phyloP scores from a whole-genome alignment of 495 filamentous ascomycete species.

The Neurospora hispaniola region DNA sequence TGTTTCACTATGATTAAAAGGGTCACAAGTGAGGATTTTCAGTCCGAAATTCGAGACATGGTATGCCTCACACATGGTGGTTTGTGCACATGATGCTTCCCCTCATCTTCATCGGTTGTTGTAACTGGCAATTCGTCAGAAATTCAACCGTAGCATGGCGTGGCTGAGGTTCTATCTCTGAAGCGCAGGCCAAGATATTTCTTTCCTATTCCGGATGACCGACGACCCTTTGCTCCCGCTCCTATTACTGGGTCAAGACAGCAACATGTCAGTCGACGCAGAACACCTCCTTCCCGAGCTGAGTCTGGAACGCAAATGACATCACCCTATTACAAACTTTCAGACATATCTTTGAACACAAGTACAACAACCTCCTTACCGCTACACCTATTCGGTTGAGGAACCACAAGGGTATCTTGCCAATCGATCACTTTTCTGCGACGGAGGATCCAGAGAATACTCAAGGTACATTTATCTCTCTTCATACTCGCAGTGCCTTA shows the following conservation, averaged over 20 bases:
- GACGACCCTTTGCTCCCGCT: not conserved
- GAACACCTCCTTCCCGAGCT: not conserved
- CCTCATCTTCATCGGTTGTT: too few species aligned
- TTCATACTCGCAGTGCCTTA: not conserved
- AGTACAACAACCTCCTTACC: not conserved
- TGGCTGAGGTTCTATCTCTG: not conserved
- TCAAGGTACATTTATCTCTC: not conserved
- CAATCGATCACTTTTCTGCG: not conserved
- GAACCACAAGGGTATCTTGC: not conserved
- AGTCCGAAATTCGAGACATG: not conserved
- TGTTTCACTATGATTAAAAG: not conserved
- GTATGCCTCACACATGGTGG: not conserved
- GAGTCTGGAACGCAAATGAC: not conserved
- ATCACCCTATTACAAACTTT: not conserved
- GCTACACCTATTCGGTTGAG: not conserved
- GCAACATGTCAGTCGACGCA: not conserved
- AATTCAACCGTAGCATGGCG: too few species aligned
- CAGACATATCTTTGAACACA: not conserved
- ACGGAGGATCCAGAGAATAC: not conserved
- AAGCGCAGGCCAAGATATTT: not conserved
- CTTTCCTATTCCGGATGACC: not conserved
- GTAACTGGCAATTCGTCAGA: too few species aligned
- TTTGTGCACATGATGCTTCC: not conserved
- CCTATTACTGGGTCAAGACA: not conserved
- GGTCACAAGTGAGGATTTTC: not conserved